Evolutionary conservation across 805 yeast genomes (phyloP).

Genomic region (Yarrowia sp.): DNA sequence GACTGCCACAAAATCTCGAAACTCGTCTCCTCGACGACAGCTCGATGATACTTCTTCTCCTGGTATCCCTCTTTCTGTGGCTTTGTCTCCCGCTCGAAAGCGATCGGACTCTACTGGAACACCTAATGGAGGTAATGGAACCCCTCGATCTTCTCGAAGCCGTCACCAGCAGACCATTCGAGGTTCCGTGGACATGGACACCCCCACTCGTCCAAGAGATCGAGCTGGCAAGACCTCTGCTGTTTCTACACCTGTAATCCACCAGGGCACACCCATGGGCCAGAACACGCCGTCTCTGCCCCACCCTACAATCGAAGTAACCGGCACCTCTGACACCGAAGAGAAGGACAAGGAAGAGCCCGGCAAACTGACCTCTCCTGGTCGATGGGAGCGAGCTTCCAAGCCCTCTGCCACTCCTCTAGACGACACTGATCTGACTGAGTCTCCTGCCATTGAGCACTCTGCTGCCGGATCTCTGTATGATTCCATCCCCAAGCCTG

Average conservation of each 20-base stretch:
- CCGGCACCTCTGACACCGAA: conserved; percentile 25
- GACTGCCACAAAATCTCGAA: conserved; percentile 31
- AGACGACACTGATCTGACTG: conserved; percentile 19
- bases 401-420: conserved; percentile 13
- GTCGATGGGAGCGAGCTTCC: conserved; percentile 35
- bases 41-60: conserved; percentile 29
- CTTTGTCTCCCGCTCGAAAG: conserved; percentile 31
- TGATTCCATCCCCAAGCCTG: conserved; percentile 17
- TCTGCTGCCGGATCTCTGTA: conserved; percentile 25
- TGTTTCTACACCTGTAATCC: conserved; percentile 9
- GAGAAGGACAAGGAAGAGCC: conserved; percentile 23
- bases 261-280: conserved; percentile 15
- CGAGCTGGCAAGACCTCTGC: neutral
- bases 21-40: conserved; percentile 33
- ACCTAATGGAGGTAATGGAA: conserved; percentile 11
- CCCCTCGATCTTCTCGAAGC: conserved; percentile 27
- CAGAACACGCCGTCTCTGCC: conserved; percentile 28
- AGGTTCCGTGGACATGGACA: conserved; percentile 13
- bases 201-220: conserved; percentile 17
- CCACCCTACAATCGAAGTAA: conserved; percentile 33
- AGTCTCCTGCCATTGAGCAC: conserved; percentile 29
- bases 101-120: conserved; percentile 26
- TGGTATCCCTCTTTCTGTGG: conserved; percentile 33
- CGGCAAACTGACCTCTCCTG: conserved; percentile 11
- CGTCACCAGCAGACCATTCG: conserved; percentile 11